Evolutionary conservation across 2,329 filamentous ascomycete species (phyloP), one percentile per base, ranked within the genome.

Genomic region (Paecilomyces sp.): DNA sequence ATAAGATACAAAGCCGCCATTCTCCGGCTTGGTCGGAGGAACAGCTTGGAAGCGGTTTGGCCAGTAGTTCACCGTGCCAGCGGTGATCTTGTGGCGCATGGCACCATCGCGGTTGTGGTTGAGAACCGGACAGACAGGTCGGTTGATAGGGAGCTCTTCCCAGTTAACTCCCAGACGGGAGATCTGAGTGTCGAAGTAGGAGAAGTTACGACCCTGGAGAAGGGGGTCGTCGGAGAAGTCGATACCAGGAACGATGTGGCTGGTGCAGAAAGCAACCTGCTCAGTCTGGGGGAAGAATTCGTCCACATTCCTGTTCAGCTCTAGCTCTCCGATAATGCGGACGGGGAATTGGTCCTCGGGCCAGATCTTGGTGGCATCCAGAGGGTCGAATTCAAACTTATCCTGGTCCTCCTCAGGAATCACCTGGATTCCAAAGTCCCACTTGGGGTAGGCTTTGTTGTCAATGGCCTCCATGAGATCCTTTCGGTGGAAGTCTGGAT

Each of bases 301-400:
- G 63, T 93, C 89, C 1, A 89, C 80, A 61, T 91, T 93, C 58
- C 83, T 83, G 79, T 94, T 92, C 5, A 95, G 82, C 70, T 92
- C 87, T 0, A 95, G 71, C 72, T 92, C 85, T 47, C 90, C 91
- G 59, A 95, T 89, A 69, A 91, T 90, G 7, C 88, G 83, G 22
- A 93, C 81, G 0, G 90, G 90, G 0, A 92, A 79, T 0, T 86
- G 75, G 12, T 93, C 88, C 69, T 94, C 89, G 0, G 90, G 91
- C 90, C 90, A 94, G 28, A 93, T 74, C 77, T 95, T 94, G 41
- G 91, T 95, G 0, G 90, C 87, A 65, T 95, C 91, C 1, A 95
- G 83, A 31, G 93, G 88, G 67, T 94, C 91, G 62, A 94, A 93
- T 6, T 93, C 90, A 62, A 93, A 95, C 15, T 90, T 84, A 62